Evolutionary conservation across 495 filamentous ascomycete species (phyloP).

Genomic region (Ramalina peruviana): DNA sequence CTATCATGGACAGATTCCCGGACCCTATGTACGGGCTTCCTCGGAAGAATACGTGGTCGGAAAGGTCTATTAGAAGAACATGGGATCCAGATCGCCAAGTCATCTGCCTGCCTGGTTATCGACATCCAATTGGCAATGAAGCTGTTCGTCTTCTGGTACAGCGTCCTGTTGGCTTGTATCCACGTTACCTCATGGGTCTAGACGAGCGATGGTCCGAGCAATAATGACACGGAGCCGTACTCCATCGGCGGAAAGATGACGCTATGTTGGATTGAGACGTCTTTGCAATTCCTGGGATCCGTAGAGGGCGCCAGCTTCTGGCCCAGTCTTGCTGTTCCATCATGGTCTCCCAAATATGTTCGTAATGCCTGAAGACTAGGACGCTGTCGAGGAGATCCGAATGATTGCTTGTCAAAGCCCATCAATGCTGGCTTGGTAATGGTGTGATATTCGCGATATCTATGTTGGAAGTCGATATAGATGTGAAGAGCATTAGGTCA

Average conservation of each 20-base stretch:
- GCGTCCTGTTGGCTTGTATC: constrained; percentile 1
- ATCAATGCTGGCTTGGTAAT: not conserved
- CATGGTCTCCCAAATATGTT: too few species aligned
- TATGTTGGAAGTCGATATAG: too few species aligned
- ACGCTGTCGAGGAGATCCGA: not conserved
- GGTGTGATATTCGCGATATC: not conserved
- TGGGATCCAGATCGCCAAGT: constrained; percentile 9
- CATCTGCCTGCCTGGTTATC: constrained; percentile 7
- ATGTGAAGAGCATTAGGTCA: too few species aligned
- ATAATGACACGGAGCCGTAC: too few species aligned
- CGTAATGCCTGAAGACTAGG: not conserved
- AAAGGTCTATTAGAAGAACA: constrained; percentile 3
- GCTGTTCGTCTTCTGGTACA: constrained; percentile 8
- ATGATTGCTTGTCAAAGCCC: not conserved
- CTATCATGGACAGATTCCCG: constrained; percentile 16
- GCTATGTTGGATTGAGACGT: too few species aligned
- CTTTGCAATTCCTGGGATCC: too few species aligned
- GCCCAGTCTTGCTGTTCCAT: too few species aligned
- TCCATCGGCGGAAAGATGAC: too few species aligned
- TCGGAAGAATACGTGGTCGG: not conserved
- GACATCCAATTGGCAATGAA: constrained; percentile 3
- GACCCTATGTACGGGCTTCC: constrained; percentile 9
- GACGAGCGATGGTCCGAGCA: constrained; percentile 9
- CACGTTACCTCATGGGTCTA: constrained; percentile 8
- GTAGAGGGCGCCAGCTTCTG: too few species aligned